A percentile compares a stretch with the other conserved stretches of the same genome.
phyloP scores from a whole-genome alignment of 208 protist species.

The Crithidia brevicula region DNA sequence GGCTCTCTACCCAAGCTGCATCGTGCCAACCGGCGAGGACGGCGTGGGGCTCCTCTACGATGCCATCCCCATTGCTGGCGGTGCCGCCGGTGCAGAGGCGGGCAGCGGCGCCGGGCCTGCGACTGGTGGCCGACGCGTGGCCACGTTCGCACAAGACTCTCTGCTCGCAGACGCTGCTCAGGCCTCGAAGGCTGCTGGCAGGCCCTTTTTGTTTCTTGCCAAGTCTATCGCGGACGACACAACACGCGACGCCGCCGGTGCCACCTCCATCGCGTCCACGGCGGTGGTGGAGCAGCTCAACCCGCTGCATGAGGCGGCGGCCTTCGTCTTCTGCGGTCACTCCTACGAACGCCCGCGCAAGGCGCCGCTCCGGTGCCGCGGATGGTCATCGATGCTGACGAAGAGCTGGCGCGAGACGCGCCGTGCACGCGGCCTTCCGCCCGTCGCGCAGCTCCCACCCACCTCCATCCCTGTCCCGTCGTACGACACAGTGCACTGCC shows the following conservation, averaged over 20 bases:
- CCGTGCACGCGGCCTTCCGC: conserved; percentile 63
- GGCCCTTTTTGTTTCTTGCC: conserved; percentile 60
- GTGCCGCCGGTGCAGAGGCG: conserved; percentile 23
- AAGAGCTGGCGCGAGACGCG: conserved; percentile 75
- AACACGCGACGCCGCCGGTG: conserved; percentile 17
- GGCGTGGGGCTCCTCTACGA: conserved; percentile 36
- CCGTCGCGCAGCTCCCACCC: conserved; percentile 71
- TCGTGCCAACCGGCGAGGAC: conserved; percentile 41
- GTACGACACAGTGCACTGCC: conserved; percentile 72
- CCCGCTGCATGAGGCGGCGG: conserved; percentile 60
- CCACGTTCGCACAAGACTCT: conserved; percentile 18
- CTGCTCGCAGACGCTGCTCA: conserved; percentile 34
- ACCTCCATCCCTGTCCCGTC: conserved; percentile 52
- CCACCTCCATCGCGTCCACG: conserved; percentile 4
- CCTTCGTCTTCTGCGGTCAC: conserved; percentile 73
- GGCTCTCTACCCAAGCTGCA: conserved; percentile 75
- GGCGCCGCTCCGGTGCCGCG: conserved; percentile 68
- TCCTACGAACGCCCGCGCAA: conserved; percentile 44
- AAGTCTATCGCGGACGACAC: conserved; percentile 31
- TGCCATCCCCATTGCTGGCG: conserved; percentile 35
- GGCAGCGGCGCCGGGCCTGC: conserved; percentile 16
- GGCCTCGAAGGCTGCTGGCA: conserved; percentile 17
- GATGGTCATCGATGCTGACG: conserved; percentile 80
- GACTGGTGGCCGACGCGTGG: conserved; percentile 10
- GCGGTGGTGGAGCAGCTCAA: conserved; percentile 46